Evolutionary conservation across 2,329 filamentous ascomycete genomes (phyloP).

Genomic region (Thermothelomyces thermophilus): DNA sequence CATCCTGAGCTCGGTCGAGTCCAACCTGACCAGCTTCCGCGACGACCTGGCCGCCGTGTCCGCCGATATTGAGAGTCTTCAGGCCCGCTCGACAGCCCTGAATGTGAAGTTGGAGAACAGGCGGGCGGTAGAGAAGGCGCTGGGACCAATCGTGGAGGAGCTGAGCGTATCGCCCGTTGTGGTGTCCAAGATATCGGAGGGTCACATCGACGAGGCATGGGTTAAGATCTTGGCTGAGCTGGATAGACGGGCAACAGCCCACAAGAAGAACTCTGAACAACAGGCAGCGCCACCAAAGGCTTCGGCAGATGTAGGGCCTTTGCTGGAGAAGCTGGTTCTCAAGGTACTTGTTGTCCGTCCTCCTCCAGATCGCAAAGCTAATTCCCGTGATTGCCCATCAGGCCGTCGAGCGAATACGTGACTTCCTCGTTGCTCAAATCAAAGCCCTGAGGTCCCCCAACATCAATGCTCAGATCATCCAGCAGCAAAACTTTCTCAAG

Average conservation of each 20-base stretch:
- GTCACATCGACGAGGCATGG: conserved; percentile 85
- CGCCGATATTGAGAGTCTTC: conserved; percentile 88
- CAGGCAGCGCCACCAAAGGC: conserved; percentile 68
- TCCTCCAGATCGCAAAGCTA: neutral
- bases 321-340: conserved; percentile 75
- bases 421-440: conserved; percentile 90
- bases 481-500: conserved; percentile 82
- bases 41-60: conserved; percentile 89
- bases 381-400: conserved; percentile 27
- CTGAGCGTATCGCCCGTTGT: conserved; percentile 79
- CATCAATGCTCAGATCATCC: conserved; percentile 95
- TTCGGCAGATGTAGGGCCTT: conserved; percentile 72
- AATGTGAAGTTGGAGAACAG: conserved; percentile 84
- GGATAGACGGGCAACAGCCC: conserved; percentile 66
- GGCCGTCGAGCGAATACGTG: conserved; percentile 89
- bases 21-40: conserved; percentile 86
- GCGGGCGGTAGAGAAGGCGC: conserved; percentile 77
- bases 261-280: conserved; percentile 60
- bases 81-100: conserved; percentile 75
- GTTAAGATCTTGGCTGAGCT: conserved; percentile 75
- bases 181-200: conserved; percentile 80
- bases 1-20: conserved; percentile 86
- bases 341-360: conserved; percentile 48
- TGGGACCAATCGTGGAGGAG: conserved; percentile 86
- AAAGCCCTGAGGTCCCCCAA: conserved; percentile 89